These are phyloP conservation scores for Chalara sp. DNA, from an alignment of 2,329 filamentous ascomycete genomes.

Conservation along the genomic window DNA sequence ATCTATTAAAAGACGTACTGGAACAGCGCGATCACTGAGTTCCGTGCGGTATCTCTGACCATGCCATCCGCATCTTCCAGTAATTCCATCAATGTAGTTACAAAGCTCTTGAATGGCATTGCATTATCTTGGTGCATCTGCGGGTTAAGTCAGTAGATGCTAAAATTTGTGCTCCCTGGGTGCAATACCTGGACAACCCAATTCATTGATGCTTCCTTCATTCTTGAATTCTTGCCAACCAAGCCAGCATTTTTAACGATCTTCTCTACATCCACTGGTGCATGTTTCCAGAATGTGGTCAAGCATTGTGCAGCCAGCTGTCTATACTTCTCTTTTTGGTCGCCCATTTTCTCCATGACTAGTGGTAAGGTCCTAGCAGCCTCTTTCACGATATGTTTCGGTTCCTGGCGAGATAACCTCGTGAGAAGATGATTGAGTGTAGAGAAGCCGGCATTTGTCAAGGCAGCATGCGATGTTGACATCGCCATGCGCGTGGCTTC, in stretches of 20 bases:
- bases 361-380: slow-evolving; percentile 65
- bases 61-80: slow-evolving; percentile 85
- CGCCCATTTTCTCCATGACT: slow-evolving; percentile 78
- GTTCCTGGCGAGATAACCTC: slow-evolving; percentile 77
- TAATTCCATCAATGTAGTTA: slow-evolving; percentile 74
- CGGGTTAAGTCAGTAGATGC: background rate
- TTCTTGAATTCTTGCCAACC: slow-evolving; percentile 71
- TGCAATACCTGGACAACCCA: slow-evolving; percentile 69
- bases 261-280: slow-evolving; percentile 69
- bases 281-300: slow-evolving; percentile 66
- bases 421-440: slow-evolving; percentile 83
- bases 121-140: slow-evolving; percentile 77
- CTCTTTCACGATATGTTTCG: slow-evolving; percentile 64
- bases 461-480: slow-evolving; percentile 65
- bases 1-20: slow-evolving; percentile 41
- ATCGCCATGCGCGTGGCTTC: slow-evolving; percentile 75
- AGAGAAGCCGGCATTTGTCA: slow-evolving; percentile 79
- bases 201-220: slow-evolving; percentile 77
- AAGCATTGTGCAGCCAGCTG: slow-evolving; percentile 68
- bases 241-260: slow-evolving; percentile 73
- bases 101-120: slow-evolving; percentile 76
- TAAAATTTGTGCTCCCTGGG: too few relatives aligned
- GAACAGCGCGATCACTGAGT: slow-evolving; percentile 80
- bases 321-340: slow-evolving; percentile 80
- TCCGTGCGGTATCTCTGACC: slow-evolving; percentile 79